These are phyloP conservation scores for Xerocomus alliaceus DNA, from an alignment of 1,284 basidiomycete species.

Conservation along the genomic window DNA sequence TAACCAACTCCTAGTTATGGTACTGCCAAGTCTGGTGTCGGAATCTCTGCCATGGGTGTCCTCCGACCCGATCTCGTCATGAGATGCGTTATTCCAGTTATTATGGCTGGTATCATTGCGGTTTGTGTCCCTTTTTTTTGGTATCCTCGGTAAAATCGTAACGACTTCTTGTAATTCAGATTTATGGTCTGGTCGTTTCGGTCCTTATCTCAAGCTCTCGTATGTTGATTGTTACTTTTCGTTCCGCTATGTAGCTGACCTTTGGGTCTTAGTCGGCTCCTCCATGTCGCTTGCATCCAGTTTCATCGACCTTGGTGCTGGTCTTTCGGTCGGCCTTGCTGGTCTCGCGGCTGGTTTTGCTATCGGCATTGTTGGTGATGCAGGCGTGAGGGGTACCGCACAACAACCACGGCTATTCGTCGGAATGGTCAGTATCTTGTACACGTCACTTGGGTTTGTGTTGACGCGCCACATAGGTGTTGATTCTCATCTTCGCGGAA, in stretches of 20 bases:
- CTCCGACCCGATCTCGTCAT: constrained; percentile 94
- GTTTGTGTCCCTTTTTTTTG: constrained; percentile 48
- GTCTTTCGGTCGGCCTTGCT: constrained; percentile 85
- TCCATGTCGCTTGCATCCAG: constrained; percentile 78
- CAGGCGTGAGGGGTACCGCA: constrained; percentile 88
- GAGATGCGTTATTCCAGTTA: constrained; percentile 95
- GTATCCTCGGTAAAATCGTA: neutral
- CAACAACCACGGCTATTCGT: constrained; percentile 95
- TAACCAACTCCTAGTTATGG: constrained; percentile 69
- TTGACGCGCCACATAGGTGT: constrained; percentile 50
- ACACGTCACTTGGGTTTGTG: neutral
- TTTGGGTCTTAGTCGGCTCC: constrained; percentile 48
- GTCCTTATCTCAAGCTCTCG: constrained; percentile 83
- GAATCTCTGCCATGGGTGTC: constrained; percentile 98
- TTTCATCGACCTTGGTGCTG: constrained; percentile 90
- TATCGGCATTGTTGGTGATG: constrained; percentile 95
- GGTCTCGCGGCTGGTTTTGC: constrained; percentile 92
- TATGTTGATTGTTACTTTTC: constrained; percentile 50
- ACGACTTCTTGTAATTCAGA: constrained; percentile 42
- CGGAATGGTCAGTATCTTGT: constrained; percentile 64
- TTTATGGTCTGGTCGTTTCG: constrained; percentile 93
- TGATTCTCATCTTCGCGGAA: constrained; percentile 86
- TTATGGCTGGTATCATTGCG: constrained; percentile 99
- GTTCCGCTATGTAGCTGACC: constrained; percentile 44
- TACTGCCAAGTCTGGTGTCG: constrained; percentile 98